phyloP scores from a whole-genome alignment of 495 filamentous ascomycete genomes.

The Staphylotrichum tortipilum region DNA sequence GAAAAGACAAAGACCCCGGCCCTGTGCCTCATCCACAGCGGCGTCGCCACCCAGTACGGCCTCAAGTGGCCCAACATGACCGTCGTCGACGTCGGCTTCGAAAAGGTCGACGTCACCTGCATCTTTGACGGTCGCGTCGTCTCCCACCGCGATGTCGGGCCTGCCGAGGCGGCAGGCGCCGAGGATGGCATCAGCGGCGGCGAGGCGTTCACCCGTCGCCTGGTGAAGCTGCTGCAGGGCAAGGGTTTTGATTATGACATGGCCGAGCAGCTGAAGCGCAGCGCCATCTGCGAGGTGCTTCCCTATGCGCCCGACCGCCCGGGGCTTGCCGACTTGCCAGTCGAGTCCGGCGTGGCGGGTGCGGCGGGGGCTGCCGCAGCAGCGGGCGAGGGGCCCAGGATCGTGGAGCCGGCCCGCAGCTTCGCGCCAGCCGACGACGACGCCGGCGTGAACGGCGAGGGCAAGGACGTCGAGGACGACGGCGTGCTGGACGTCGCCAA shows the following conservation, averaged over 20 bases:
- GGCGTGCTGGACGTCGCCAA: constrained; percentile 89
- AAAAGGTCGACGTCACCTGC: constrained; percentile 86
- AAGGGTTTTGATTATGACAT: constrained; percentile 75
- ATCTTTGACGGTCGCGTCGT: constrained; percentile 66
- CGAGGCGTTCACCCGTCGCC: constrained; percentile 74
- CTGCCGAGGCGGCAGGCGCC: constrained; percentile 33
- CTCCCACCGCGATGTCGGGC: constrained; percentile 30
- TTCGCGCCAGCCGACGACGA: constrained; percentile 32
- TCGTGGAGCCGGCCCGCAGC: constrained; percentile 20
- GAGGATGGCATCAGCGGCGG: constrained; percentile 67
- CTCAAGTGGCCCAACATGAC: constrained; percentile 68
- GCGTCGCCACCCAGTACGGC: constrained; percentile 73
- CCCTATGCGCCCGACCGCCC: constrained; percentile 52
- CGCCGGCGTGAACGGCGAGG: constrained; percentile 42
- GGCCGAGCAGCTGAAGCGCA: constrained; percentile 92
- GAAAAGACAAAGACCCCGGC: constrained; percentile 93
- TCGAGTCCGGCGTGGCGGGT: constrained; percentile 54
- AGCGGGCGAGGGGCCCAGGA: constrained; percentile 25
- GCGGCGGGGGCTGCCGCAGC: constrained; percentile 19
- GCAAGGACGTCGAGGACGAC: constrained; percentile 54
- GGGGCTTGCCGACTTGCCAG: constrained; percentile 43
- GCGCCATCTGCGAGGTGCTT: constrained; percentile 79
- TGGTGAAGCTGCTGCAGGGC: constrained; percentile 57
- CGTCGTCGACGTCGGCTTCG: constrained; percentile 80
- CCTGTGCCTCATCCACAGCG: constrained; percentile 77